Percentiles rank a stretch among this genome's conserved stretches.
Conservation (phyloP, 371 early-diverging fungal genomes). For the Chytridium lagenaria region DNA sequence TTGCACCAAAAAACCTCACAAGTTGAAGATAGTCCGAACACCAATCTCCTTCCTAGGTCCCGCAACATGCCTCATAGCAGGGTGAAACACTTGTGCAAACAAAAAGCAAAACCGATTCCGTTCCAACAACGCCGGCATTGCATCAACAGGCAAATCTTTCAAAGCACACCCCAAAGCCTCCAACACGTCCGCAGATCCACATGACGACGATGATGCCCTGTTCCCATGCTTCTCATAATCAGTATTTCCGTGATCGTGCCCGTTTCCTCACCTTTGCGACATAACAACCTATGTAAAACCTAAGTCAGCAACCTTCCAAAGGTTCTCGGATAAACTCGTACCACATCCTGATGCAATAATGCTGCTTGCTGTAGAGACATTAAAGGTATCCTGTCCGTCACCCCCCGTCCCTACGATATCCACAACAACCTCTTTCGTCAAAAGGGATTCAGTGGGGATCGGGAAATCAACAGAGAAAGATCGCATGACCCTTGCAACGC, state of each 20-base stretch:
- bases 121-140: constrained; percentile 67
- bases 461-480: constrained; percentile 39
- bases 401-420: constrained; percentile 99
- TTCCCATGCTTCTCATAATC: constrained; percentile 82
- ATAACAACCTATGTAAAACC: constrained; percentile 67
- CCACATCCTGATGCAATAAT: constrained; percentile 87
- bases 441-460: neutral
- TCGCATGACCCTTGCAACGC: constrained; percentile 55
- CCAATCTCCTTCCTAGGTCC: constrained; percentile 85
- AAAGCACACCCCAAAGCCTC: constrained; percentile 84
- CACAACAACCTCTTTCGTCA: constrained; percentile 38
- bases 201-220: constrained; percentile 89
- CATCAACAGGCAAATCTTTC: constrained; percentile 64
- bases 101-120: constrained; percentile 85
- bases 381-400: constrained; percentile 97
- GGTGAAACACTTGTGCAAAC: constrained; percentile 91
- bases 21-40: constrained; percentile 91
- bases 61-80: constrained; percentile 87
- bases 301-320: neutral
- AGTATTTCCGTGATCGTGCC: neutral
- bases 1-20: constrained; percentile 46
- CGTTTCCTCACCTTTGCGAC: constrained; percentile 80
- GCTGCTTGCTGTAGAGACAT: constrained; percentile 91
- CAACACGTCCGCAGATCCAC: constrained; percentile 94
- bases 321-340: neutral